These are phyloP conservation scores for Gossypium longicalyx DNA, from an alignment of 345 rosid species.

Conservation along the genomic window DNA sequence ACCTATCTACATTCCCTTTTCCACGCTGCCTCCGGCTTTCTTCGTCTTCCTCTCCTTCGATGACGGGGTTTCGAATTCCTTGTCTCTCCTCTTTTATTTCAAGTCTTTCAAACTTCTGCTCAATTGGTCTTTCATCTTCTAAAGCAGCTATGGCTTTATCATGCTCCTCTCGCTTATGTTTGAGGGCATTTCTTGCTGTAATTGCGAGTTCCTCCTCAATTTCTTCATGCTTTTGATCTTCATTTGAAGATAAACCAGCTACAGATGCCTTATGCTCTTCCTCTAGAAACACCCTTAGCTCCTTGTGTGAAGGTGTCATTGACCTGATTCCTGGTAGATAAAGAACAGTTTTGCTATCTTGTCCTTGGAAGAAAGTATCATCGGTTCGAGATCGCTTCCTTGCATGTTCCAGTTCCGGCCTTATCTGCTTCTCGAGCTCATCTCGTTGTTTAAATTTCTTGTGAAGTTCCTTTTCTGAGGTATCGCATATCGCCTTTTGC, in stretches of 20 bases:
- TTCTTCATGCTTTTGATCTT: conserved; percentile 34
- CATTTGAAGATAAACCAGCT: conserved; percentile 30
- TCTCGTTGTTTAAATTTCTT: conserved; percentile 77
- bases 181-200: conserved; percentile 18
- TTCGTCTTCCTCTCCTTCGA: conserved; percentile 65
- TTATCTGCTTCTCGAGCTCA: conserved; percentile 68
- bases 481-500: conserved; percentile 83
- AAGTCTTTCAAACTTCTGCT: conserved; percentile 37
- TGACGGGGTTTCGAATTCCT: conserved; percentile 28
- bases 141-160: conserved; percentile 30
- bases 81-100: conserved; percentile 39
- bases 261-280: conserved; percentile 66
- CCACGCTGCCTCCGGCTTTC: conserved; percentile 72
- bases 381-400: conserved; percentile 79
- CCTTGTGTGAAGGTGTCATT: conserved; percentile 50
- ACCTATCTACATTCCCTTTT: conserved; percentile 86
- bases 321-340: conserved; percentile 63
- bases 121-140: conserved; percentile 30
- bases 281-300: conserved; percentile 58
- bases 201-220: conserved; percentile 31
- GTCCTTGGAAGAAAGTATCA: conserved; percentile 43
- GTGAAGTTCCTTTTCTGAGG: conserved; percentile 84
- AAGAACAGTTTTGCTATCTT: conserved; percentile 42
- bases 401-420: conserved; percentile 69
- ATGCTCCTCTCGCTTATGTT: conserved; percentile 27